Evolutionary conservation across 2,329 filamentous ascomycete genomes (phyloP).

Genomic region (Alternaria ethzedia): DNA sequence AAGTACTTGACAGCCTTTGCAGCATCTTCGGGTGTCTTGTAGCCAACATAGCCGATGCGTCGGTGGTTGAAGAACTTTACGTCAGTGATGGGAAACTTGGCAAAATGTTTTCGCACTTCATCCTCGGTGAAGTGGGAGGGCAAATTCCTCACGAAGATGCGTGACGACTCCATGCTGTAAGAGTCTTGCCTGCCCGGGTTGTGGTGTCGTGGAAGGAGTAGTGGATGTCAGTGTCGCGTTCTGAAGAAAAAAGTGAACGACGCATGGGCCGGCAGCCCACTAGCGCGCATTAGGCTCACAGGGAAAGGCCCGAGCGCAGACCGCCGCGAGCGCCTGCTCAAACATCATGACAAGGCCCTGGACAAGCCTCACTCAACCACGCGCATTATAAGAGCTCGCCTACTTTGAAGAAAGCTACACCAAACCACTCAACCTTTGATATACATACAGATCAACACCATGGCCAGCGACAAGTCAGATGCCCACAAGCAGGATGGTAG

Average conservation of each 20-base stretch:
- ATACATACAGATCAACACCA: conserved; percentile 25
- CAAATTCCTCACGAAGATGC: conserved; percentile 73
- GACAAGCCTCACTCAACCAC: conserved; percentile 16
- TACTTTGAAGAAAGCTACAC: conserved; percentile 1
- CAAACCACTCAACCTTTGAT: not conserved
- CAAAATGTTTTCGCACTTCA: conserved; percentile 89
- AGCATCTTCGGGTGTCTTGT: conserved; percentile 82
- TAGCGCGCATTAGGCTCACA: conserved; percentile 3
- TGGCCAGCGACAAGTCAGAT: conserved; percentile 69
- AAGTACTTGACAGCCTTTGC: conserved; percentile 89
- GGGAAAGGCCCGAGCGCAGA: conserved; percentile 8
- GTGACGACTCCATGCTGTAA: conserved; percentile 72
- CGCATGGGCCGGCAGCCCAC: conserved; percentile 9
- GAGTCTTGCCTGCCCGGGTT: conserved; percentile 25
- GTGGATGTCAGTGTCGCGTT: conserved; percentile 7
- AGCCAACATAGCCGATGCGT: conserved; percentile 94
- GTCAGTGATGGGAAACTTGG: conserved; percentile 81
- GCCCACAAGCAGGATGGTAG: conserved; percentile 50
- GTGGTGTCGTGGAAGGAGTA: conserved; percentile 5
- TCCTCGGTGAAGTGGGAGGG: conserved; percentile 85
- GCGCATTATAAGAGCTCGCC: conserved; percentile 7
- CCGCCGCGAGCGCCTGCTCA: conserved; percentile 17
- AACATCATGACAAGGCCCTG: conserved; percentile 20
- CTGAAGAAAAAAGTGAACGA: conserved; percentile 19
- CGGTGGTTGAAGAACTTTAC: conserved; percentile 88